Evolutionary conservation across 306 rosid genomes (phyloP).

Genomic region (Cucumis hystrix): DNA sequence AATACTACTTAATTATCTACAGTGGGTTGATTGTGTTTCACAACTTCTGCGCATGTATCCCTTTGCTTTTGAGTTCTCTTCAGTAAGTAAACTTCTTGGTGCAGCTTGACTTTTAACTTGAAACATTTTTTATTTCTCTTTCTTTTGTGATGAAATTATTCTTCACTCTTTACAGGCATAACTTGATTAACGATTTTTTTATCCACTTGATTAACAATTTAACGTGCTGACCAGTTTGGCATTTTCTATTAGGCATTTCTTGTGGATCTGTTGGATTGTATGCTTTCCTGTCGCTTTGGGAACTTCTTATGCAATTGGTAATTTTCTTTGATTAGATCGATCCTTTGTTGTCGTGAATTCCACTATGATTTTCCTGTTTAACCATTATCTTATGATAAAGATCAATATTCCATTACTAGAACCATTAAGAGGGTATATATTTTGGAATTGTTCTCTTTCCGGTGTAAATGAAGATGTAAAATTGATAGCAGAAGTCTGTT

Average conservation of each 20-base stretch:
- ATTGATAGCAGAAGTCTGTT: too few relatives aligned
- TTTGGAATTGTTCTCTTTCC: background rate
- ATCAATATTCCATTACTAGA: background rate
- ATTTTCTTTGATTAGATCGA: conserved; percentile 9
- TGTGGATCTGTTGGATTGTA: conserved; percentile 77
- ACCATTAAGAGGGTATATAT: background rate
- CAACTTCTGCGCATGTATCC: conserved; percentile 95
- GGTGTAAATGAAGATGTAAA: too few relatives aligned
- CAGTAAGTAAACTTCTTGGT: conserved; percentile 35
- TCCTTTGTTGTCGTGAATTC: background rate
- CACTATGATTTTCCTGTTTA: background rate
- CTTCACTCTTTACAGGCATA: conserved; percentile 7
- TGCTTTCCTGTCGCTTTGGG: conserved; percentile 90
- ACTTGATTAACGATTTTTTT: background rate
- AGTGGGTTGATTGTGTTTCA: conserved; percentile 97
- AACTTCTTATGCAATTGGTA: conserved; percentile 95
- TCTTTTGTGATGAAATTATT: background rate
- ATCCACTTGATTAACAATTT: background rate
- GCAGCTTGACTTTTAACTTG: background rate
- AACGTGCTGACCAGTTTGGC: background rate
- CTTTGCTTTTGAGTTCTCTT: conserved; percentile 84
- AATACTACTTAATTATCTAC: conserved; percentile 18
- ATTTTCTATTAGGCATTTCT: conserved; percentile 50
- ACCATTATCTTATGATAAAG: background rate
- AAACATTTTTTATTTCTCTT: background rate